Conservation (phyloP, 371 early-diverging fungal species). For the Chytridiales sp. region DNA sequence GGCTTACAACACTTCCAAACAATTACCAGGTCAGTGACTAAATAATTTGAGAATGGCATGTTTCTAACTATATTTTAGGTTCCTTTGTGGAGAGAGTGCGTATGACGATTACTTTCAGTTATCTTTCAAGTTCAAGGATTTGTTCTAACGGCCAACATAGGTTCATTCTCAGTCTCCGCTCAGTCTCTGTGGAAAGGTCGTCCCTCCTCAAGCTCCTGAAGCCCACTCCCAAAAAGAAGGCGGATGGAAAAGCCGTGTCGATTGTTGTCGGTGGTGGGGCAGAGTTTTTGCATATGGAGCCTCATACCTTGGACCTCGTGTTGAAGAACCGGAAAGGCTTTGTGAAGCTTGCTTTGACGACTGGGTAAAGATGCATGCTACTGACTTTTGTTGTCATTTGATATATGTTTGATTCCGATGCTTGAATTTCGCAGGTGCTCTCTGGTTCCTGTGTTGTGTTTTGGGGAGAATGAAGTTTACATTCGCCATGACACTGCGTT, state of each 20-base stretch:
- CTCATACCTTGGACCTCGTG: slow-evolving; percentile 38
- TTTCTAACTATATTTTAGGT: slow-evolving; percentile 19
- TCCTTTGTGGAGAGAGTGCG: slow-evolving; percentile 21
- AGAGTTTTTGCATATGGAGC: slow-evolving; percentile 26
- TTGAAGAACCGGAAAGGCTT: slow-evolving; percentile 47
- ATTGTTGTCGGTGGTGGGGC: slow-evolving; percentile 45
- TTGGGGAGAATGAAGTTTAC: slow-evolving; percentile 53
- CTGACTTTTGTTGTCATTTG: neutral
- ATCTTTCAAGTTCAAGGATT: neutral
- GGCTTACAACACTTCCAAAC: too few relatives aligned
- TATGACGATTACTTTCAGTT: neutral
- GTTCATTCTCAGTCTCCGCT: slow-evolving; percentile 60
- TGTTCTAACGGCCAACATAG: neutral
- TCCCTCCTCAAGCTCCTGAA: slow-evolving; percentile 53
- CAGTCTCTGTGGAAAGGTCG: slow-evolving; percentile 66
- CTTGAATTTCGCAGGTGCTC: slow-evolving; percentile 6
- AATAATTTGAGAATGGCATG: too few relatives aligned
- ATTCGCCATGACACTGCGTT: slow-evolving; percentile 28
- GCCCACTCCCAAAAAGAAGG: slow-evolving; percentile 4
- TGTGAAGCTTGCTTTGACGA: slow-evolving; percentile 39
- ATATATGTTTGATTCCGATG: slow-evolving; percentile 2
- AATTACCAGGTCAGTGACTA: too few relatives aligned
- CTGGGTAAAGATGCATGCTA: slow-evolving; percentile 23
- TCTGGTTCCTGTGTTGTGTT: slow-evolving; percentile 44
- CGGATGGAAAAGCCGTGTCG: slow-evolving; percentile 15